Evolutionary conservation across 2,329 filamentous ascomycete species (phyloP).

Genomic region (Aspergillus luchuensis): DNA sequence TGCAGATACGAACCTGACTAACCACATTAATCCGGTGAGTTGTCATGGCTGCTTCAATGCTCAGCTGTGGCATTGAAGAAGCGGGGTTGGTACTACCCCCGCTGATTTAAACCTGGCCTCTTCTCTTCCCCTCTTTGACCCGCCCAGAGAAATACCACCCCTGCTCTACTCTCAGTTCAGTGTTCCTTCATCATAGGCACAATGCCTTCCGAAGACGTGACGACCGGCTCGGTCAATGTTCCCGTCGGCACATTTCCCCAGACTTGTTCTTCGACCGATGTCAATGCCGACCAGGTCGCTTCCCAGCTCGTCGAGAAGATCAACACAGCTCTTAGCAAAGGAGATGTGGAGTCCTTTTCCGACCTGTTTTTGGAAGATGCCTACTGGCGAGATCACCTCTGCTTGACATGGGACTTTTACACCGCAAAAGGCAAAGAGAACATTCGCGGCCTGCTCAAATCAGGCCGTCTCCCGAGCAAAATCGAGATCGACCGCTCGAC

Average conservation of each 20-base stretch:
- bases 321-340: constrained; percentile 41
- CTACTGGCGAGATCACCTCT: constrained; percentile 63
- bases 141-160: neutral
- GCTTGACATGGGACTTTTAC: constrained; percentile 57
- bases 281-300: constrained; percentile 44
- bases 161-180: neutral
- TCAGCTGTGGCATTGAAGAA: neutral
- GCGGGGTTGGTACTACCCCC: neutral
- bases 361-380: constrained; percentile 54
- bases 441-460: constrained; percentile 38
- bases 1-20: too few relatives aligned
- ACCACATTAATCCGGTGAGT: neutral
- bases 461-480: constrained; percentile 47
- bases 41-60: neutral
- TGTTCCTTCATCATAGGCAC: neutral
- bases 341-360: constrained; percentile 38
- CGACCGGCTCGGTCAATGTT: constrained; percentile 59
- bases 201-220: constrained; percentile 44
- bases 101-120: neutral
- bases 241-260: constrained; percentile 47
- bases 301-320: constrained; percentile 40
- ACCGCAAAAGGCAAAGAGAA: constrained; percentile 53
- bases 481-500: constrained; percentile 52
- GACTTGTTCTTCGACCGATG: constrained; percentile 34
- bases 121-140: neutral